Base-by-base conservation (phyloP, 2,329 filamentous ascomycete species). In the Ascochyta koolunga region DNA sequence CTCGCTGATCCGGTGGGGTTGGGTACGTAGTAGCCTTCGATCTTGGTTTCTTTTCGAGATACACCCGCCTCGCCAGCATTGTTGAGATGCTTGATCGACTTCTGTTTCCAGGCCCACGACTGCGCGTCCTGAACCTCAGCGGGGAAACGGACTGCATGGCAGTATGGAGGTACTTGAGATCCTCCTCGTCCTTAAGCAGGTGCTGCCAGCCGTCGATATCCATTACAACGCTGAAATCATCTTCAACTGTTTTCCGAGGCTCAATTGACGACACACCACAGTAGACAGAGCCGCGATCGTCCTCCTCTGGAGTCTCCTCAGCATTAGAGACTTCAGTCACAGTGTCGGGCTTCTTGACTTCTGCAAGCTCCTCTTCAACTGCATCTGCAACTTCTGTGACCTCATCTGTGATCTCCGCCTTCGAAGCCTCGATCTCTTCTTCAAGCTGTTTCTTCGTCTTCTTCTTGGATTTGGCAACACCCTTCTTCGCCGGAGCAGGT, bases 1-100 rank as follows among this genome's bases (percentile, higher is more conserved):
- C 95, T 86, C 51, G 95, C 95, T 64, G 87, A 90, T 29, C 95
- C 95, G 9, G 91, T 91, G 0, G 82, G 58, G 62, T 97, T 99
- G 0, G 90, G 86, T 35, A 97, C 90, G 69, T 97, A 98, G 68
- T 89, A 88, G 33, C 86, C 86, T 59, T 82, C 76, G 53, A 89
- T 87, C 60, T 79, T 80, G 22, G 82, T 80, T 56, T 80, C 77
- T 18, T 77, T 76, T 39, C 78, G 79, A 19, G 81, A 78, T n/a
- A 81, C 76, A 7, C 86, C 86, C 61, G 76, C 75, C 43, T 80
- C 76, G 21, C 83, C 84, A 41, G 80, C 78, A 32, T 80, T 81
- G 71, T 89, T 89, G 58, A 89, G 82, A 35, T 84, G 79, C 71
- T 90, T 90, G 76, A 89, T 86, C 63, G 88, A 83, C 65, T 89